A percentile compares a stretch with the other conserved stretches of the same genome.
Conservation (phyloP, 2,329 filamentous ascomycete genomes). For the Aureobasidium sp. region DNA sequence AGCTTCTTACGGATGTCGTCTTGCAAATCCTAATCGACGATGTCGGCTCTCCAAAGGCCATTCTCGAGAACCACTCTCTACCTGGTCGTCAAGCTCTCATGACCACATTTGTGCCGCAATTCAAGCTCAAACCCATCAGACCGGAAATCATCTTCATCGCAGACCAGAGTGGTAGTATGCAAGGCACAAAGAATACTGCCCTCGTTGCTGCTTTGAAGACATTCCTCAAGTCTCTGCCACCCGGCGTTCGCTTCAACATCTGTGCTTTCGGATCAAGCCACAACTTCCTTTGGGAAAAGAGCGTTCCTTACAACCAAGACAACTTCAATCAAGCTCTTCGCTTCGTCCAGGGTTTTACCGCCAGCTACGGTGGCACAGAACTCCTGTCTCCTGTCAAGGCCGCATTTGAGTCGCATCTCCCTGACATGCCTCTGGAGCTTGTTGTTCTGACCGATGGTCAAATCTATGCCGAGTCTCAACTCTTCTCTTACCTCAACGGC, state of each 20-base stretch:
- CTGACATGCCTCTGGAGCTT: conserved; percentile 55
- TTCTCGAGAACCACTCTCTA: conserved; percentile 73
- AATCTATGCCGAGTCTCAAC: conserved; percentile 53
- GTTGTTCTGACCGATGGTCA: conserved; percentile 65
- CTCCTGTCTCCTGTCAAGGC: conserved; percentile 54
- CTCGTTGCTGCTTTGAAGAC: conserved; percentile 64
- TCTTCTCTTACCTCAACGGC: conserved; percentile 56
- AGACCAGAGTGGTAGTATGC: conserved; percentile 77
- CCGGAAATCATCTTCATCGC: conserved; percentile 78
- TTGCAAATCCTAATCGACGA: conserved; percentile 69
- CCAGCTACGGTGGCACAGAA: conserved; percentile 61
- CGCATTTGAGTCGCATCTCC: conserved; percentile 51
- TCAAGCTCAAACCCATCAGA: conserved; percentile 61
- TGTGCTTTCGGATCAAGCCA: conserved; percentile 67
- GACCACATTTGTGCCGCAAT: conserved; percentile 75
- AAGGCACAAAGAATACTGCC: conserved; percentile 54
- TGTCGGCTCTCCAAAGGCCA: conserved; percentile 65
- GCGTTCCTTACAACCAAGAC: conserved; percentile 50
- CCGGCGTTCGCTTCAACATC: conserved; percentile 74
- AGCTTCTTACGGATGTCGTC: conserved; percentile 72
- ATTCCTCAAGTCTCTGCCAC: conserved; percentile 71
- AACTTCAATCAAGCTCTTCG: conserved; percentile 49
- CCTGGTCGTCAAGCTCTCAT: conserved; percentile 72
- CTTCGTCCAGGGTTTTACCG: conserved; percentile 48
- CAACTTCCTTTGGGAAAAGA: conserved; percentile 55